Percentiles rank a stretch among this genome's conserved stretches.
These are phyloP conservation scores for Chaetomium globosum DNA, from an alignment of 2,329 filamentous ascomycete species.

Conservation along the genomic window DNA sequence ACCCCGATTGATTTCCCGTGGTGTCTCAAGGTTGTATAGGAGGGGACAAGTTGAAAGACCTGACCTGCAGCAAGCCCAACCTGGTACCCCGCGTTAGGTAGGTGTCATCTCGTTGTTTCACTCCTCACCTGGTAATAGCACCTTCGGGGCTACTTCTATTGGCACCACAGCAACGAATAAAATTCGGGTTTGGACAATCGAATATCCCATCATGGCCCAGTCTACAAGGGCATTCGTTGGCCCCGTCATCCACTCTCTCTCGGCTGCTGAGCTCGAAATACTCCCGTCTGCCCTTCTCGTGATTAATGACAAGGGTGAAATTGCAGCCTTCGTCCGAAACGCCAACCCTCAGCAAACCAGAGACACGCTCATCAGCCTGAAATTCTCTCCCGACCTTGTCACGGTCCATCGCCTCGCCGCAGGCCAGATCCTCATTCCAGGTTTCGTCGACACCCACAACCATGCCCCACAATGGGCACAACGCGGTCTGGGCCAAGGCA, in stretches of 20 bases:
- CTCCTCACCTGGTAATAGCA: background rate
- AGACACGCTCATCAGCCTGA: constrained; percentile 19
- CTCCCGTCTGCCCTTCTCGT: constrained; percentile 27
- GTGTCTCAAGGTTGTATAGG: background rate
- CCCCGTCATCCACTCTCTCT: constrained; percentile 30
- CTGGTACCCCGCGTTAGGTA: background rate
- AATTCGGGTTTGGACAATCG: background rate
- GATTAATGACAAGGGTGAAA: constrained; percentile 37
- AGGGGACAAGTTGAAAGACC: background rate
- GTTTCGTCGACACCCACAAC: constrained; percentile 68
- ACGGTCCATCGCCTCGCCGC: constrained; percentile 28
- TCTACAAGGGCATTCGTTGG: constrained; percentile 21
- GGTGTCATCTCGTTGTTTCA: background rate
- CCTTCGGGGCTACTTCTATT: background rate
- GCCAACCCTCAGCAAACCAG: constrained; percentile 20
- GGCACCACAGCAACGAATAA: background rate
- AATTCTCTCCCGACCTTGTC: constrained; percentile 24
- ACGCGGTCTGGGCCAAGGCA: constrained; percentile 53
- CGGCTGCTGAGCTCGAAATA: constrained; percentile 28
- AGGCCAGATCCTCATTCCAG: constrained; percentile 59
- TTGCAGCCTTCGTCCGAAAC: constrained; percentile 36
- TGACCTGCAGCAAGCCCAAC: background rate
- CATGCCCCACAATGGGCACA: constrained; percentile 63
- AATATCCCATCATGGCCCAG: constrained; percentile 13
- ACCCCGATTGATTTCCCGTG: background rate